Base-by-base conservation (phyloP, 306 rosid species). In the Acacia acuminata region DNA sequence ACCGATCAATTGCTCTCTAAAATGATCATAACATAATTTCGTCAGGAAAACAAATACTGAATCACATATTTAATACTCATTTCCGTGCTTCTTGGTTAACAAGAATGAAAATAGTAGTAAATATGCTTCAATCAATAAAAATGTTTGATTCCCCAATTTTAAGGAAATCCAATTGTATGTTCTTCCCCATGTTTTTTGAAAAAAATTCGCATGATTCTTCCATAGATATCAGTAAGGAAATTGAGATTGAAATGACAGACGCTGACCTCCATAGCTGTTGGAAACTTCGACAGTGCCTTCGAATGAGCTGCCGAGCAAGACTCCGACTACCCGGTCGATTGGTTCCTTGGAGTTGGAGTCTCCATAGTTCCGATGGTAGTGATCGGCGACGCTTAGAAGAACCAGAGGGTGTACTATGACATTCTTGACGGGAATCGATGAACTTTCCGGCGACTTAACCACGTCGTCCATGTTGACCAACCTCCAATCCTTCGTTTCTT, bases 321-420 rank as follows among this genome's bases (percentile, higher is more conserved):
- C 93, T 5, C 96, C 93, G 70, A 88, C 92, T 61, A 88, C 96
- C 10, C 96, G 89, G 6, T 3, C 38, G 38, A 34, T 34, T 3
- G 38, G 38, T 34, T 32, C 36, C 36, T 32, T 32, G 36, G 38
- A 34, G 6, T 34, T 3, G 38, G 38, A 34, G 38, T 34, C 38
- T 3, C 38, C 38, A 3, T 91, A 93, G 42, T 88, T 93, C 13
- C 93, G 86, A 75, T 85, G 82, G 92, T 85, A 90, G 92, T 91
- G 85, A 67, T 91, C 96, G 63, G 88, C 92, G 86, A 90, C 85
- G 87, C 93, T 90, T 64, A 91, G 92, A 6, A 91, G 77, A 30
- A 91, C 96, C 55, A 91, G 86, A 3, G 96, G 93, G 60, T 91
- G 96, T 0, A 91, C 91, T 56, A 91, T 86, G 27, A 91, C 96